Percentiles rank a stretch among this genome's conserved stretches.
Evolutionary conservation across 164 flowering plant genomes (phyloP).

Genomic region (Magnolia changhungtana): DNA sequence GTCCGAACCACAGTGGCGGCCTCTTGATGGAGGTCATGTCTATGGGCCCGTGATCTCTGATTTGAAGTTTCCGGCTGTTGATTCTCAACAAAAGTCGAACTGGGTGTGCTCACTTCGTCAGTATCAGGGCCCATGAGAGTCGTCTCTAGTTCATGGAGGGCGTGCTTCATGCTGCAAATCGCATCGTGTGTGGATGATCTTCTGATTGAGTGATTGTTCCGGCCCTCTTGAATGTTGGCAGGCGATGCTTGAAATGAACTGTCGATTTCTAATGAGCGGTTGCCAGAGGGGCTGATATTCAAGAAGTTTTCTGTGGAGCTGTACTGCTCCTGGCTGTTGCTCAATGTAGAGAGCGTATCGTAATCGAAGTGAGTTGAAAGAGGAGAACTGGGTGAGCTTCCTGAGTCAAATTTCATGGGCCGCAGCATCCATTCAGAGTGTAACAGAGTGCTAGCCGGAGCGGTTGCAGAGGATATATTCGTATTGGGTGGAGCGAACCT

Average conservation of each 20-base stretch:
- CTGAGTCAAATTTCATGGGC: slow-evolving; percentile 38
- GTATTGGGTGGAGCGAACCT: slow-evolving; percentile 36
- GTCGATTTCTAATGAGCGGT: slow-evolving; percentile 48
- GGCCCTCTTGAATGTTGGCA: slow-evolving; percentile 15
- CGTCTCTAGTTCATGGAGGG: slow-evolving; percentile 59
- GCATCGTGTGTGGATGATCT: slow-evolving; percentile 22
- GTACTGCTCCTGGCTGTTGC: slow-evolving; percentile 56
- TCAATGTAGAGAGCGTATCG: slow-evolving; percentile 42
- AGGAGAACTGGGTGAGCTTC: slow-evolving; percentile 62
- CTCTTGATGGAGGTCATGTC: slow-evolving; percentile 19
- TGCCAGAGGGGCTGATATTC: slow-evolving; percentile 41
- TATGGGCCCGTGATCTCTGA: slow-evolving; percentile 33
- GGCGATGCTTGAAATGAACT: slow-evolving; percentile 27
- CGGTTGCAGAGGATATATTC: slow-evolving; percentile 33
- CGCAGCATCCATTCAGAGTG: slow-evolving; percentile 34
- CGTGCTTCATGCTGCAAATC: slow-evolving; percentile 30
- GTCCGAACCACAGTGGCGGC: slow-evolving; percentile 18
- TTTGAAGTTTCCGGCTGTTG: slow-evolving; percentile 23
- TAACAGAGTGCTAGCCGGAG: slow-evolving; percentile 34
- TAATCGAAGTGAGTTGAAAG: slow-evolving; percentile 51
- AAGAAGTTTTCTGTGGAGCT: slow-evolving; percentile 57
- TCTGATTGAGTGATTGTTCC: slow-evolving; percentile 16
- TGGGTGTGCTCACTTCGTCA: slow-evolving; percentile 31
- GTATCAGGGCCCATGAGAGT: slow-evolving; percentile 67
- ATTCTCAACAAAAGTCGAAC: slow-evolving; percentile 29